These are phyloP conservation scores for Aureoboletus auriporus DNA, from an alignment of 768 basidiomycete genomes.

Conservation along the genomic window DNA sequence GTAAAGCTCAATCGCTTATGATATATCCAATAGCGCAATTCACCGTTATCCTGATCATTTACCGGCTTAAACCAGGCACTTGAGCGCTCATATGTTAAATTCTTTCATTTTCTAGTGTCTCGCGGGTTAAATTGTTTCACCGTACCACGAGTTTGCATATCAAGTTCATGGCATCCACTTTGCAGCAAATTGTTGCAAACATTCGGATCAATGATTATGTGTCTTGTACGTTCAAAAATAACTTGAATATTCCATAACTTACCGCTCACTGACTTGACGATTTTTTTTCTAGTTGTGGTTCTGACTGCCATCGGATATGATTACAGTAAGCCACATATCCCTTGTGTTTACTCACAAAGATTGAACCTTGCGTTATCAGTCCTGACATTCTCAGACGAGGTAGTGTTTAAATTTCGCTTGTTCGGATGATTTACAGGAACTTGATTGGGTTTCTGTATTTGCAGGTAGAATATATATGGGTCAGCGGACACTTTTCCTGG, in stretches of 20 bases:
- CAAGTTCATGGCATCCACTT: background rate
- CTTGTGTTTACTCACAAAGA: background rate
- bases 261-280: background rate
- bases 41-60: too few species aligned
- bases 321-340: background rate
- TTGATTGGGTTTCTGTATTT: too few species aligned
- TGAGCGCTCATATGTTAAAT: too few species aligned
- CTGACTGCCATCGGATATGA: background rate
- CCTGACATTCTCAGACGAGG: background rate
- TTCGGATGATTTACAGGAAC: background rate
- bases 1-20: too few species aligned
- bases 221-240: background rate
- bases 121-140: background rate
- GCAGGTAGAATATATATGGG: conserved; percentile 4
- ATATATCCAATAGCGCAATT: too few species aligned
- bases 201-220: background rate
- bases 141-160: background rate
- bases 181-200: background rate
- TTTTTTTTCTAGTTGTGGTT: background rate
- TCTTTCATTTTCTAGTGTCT: too few species aligned
- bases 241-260: too few species aligned
- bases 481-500: background rate
- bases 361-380: background rate
- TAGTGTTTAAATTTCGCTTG: background rate
- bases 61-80: too few species aligned